Conservation (phyloP, 495 filamentous ascomycete genomes). For the Penicillium longicatenatum region DNA sequence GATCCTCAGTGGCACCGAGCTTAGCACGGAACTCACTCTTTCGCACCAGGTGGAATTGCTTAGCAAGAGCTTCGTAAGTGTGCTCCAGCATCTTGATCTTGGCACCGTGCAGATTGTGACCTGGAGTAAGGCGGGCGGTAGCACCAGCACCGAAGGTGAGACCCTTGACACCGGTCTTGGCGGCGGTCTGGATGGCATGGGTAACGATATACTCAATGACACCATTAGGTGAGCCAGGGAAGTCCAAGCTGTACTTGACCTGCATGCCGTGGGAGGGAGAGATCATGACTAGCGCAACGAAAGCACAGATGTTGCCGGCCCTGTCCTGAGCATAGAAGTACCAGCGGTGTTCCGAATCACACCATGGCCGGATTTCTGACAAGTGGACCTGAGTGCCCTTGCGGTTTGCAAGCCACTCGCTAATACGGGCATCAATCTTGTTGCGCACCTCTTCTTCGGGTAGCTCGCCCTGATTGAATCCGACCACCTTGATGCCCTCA, state of each 20-base stretch:
- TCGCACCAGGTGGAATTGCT: constrained; percentile 72
- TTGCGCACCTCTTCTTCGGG: constrained; percentile 62
- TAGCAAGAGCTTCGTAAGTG: constrained; percentile 75
- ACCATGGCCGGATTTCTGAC: constrained; percentile 81
- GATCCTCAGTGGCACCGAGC: constrained; percentile 74
- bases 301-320: constrained; percentile 65
- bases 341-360: constrained; percentile 73
- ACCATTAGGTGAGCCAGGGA: constrained; percentile 75
- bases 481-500: constrained; percentile 73
- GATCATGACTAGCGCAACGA: constrained; percentile 74
- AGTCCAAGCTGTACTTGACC: constrained; percentile 86
- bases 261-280: constrained; percentile 78
- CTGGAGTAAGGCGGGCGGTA: constrained; percentile 63
- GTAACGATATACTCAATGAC: constrained; percentile 80
- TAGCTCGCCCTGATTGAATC: constrained; percentile 60
- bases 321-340: constrained; percentile 76
- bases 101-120: constrained; percentile 72
- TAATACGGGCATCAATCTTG: constrained; percentile 68
- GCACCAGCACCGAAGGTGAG: constrained; percentile 84
- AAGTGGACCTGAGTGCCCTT: constrained; percentile 84
- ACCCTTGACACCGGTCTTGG: constrained; percentile 59
- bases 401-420: constrained; percentile 76
- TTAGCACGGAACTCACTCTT: constrained; percentile 90
- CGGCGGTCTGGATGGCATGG: constrained; percentile 70
- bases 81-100: constrained; percentile 72